These are phyloP conservation scores for Aspergillus asperescens DNA, from an alignment of 495 filamentous ascomycete genomes.

Conservation along the genomic window DNA sequence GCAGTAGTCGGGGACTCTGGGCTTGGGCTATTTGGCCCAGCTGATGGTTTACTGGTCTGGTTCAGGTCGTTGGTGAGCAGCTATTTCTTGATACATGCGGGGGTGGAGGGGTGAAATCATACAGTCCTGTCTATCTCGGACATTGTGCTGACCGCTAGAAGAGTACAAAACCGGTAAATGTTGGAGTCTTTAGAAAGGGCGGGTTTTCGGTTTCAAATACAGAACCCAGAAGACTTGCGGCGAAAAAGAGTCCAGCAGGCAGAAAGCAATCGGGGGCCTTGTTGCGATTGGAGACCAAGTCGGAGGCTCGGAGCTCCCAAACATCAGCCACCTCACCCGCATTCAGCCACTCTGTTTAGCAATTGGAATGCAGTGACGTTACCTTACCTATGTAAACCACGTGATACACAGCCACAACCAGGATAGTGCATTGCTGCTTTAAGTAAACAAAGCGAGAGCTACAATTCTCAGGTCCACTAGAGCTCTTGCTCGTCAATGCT, in stretches of 20 bases:
- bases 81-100: not conserved
- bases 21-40: constrained; percentile 31
- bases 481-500: not conserved
- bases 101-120: constrained; percentile 16
- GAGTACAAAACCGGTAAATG: not conserved
- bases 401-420: not conserved
- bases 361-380: constrained; percentile 42
- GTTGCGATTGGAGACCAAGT: constrained; percentile 22
- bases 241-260: constrained; percentile 17
- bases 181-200: not conserved
- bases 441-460: too few relatives aligned
- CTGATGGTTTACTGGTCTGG: constrained; percentile 31
- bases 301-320: constrained; percentile 25
- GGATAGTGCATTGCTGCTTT: not conserved
- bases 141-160: constrained; percentile 23
- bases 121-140: constrained; percentile 40
- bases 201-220: not conserved
- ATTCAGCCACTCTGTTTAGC: too few relatives aligned
- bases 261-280: constrained; percentile 24
- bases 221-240: constrained; percentile 9
- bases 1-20: constrained; percentile 84
- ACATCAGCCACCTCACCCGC: constrained; percentile 16
- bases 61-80: constrained; percentile 26
- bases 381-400: constrained; percentile 25
- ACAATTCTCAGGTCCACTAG: too few relatives aligned